phyloP scores from a whole-genome alignment of 306 rosid genomes.

The Abrus precatorius region DNA sequence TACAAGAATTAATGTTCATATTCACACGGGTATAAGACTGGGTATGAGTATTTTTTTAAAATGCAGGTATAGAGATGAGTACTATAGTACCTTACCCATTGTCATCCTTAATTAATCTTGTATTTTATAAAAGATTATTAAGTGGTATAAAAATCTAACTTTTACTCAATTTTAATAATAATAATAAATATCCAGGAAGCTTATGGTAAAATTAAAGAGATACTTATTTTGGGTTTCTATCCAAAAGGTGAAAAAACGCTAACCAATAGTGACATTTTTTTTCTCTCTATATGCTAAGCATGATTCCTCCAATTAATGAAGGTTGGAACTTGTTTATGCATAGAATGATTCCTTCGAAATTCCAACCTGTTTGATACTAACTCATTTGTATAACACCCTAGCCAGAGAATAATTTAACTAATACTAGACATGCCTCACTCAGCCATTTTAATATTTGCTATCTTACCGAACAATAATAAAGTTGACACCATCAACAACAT shows the following conservation, averaged over 20 bases:
- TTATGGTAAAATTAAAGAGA: no score
- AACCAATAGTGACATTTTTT: not conserved
- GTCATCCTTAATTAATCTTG: no score
- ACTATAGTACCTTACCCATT: no score
- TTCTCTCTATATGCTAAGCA: not conserved
- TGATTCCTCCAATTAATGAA: not conserved
- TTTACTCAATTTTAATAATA: no score
- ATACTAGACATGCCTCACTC: not conserved
- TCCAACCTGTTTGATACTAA: not conserved
- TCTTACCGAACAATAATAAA: conserved; percentile 13
- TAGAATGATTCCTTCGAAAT: conserved; percentile 5
- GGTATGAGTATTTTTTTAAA: no score
- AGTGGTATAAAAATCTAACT: no score
- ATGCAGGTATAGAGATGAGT: no score
- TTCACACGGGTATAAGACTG: no score
- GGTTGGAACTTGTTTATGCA: not conserved
- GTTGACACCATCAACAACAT: conserved; percentile 23
- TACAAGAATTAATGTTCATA: no score
- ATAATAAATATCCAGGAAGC: no score
- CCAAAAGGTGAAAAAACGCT: no score
- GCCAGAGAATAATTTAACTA: conserved; percentile 5
- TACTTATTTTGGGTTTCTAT: not conserved
- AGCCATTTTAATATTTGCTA: not conserved
- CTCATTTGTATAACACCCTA: not conserved
- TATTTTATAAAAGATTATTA: no score